Conservation (phyloP, 1,284 basidiomycete genomes). For the Tylopilus sp. region DNA sequence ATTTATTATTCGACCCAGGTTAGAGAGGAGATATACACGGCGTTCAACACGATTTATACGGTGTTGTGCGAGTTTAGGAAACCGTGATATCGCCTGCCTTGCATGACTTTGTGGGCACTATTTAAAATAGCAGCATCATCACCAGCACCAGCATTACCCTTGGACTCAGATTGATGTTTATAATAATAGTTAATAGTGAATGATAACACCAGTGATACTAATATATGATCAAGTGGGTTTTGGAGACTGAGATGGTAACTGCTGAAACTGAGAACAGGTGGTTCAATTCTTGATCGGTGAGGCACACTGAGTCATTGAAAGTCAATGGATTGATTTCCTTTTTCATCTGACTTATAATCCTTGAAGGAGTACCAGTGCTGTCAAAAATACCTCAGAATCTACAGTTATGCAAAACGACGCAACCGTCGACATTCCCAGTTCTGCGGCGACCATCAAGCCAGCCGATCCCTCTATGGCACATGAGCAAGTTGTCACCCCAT, state of each 20-base stretch:
- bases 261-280: no score
- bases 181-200: background rate
- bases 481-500: slow-evolving; percentile 95
- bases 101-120: background rate
- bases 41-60: slow-evolving; percentile 99
- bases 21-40: slow-evolving; percentile 99
- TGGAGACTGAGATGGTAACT: no score
- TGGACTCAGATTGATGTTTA: background rate
- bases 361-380: no score
- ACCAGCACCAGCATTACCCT: background rate
- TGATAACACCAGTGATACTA: background rate
- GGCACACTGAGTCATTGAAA: background rate
- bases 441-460: slow-evolving; percentile 45
- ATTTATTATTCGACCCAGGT: slow-evolving; percentile 67
- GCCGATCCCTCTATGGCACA: slow-evolving; percentile 45
- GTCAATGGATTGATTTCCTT: background rate
- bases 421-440: background rate
- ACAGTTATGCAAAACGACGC: slow-evolving; percentile 8
- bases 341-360: background rate
- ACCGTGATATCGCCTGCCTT: slow-evolving; percentile 57
- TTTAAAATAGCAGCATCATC: background rate
- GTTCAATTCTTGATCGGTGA: no score
- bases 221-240: background rate
- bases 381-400: background rate
- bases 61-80: slow-evolving; percentile 93